These are phyloP conservation scores for Agaricus sinodeliciosus DNA, from an alignment of 768 basidiomycete species.

Conservation along the genomic window DNA sequence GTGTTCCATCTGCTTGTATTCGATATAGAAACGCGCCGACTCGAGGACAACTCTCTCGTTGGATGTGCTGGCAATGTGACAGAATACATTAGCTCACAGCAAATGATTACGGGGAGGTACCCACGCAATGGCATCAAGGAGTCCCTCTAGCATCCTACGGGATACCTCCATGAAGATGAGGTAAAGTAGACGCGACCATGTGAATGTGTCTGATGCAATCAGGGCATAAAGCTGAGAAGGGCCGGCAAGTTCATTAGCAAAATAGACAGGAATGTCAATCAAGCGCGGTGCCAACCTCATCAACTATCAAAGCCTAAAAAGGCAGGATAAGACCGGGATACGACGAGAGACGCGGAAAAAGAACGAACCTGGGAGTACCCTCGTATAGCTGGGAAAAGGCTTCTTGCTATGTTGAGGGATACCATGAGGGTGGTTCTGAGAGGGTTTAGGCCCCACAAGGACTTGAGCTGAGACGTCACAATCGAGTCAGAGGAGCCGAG, in stretches of 20 bases:
- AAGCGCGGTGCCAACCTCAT: slow-evolving; percentile 51
- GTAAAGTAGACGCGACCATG: slow-evolving; percentile 56
- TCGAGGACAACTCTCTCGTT: slow-evolving; percentile 73
- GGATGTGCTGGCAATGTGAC: slow-evolving; percentile 38
- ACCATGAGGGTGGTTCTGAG: slow-evolving; percentile 67
- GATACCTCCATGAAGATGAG: slow-evolving; percentile 57
- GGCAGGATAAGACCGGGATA: slow-evolving; percentile 16
- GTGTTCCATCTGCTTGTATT: slow-evolving; percentile 73
- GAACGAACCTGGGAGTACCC: slow-evolving; percentile 68
- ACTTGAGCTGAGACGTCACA: slow-evolving; percentile 26
- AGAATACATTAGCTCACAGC: slow-evolving; percentile 12
- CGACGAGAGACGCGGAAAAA: slow-evolving; percentile 7
- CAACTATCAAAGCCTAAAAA: slow-evolving; percentile 64
- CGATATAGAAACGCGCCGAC: slow-evolving; percentile 67
- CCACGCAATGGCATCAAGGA: slow-evolving; percentile 70
- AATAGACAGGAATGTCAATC: slow-evolving; percentile 12
- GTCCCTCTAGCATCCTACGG: slow-evolving; percentile 56
- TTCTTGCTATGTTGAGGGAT: slow-evolving; percentile 61
- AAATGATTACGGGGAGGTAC: slow-evolving; percentile 23
- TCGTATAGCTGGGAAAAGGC: slow-evolving; percentile 74
- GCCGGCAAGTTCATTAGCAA: slow-evolving; percentile 13
- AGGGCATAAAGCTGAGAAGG: slow-evolving; percentile 55
- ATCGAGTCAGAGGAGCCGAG: slow-evolving; percentile 9
- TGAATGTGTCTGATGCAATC: slow-evolving; percentile 65
- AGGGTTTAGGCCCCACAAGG: slow-evolving; percentile 52